phyloP scores from a whole-genome alignment of 257 asterid genomes.

The Solanum chaucha region DNA sequence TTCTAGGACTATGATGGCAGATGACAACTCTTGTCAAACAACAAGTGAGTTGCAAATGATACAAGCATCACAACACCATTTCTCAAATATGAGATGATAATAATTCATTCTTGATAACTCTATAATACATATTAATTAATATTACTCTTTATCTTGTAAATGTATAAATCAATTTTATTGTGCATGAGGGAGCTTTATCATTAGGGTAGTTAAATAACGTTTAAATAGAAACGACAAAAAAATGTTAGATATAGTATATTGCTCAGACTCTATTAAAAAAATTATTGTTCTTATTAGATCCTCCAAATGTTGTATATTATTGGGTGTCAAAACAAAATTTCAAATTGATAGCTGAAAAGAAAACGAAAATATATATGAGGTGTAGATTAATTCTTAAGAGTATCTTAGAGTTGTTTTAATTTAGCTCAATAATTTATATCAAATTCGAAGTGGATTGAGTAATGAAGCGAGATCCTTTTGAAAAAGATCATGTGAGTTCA shows the following conservation, averaged over 20 bases:
- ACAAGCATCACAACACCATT: conserved; percentile 61
- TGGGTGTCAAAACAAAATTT: accelerated
- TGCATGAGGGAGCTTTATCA: not conserved
- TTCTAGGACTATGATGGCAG: conserved; percentile 46
- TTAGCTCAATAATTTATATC: not conserved
- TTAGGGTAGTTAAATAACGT: not conserved
- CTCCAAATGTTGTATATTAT: not conserved
- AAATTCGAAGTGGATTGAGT: not conserved
- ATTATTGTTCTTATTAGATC: not conserved
- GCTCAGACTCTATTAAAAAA: not conserved
- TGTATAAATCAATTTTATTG: not conserved
- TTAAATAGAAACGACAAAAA: not conserved
- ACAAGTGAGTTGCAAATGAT: conserved; percentile 58
- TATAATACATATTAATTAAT: not conserved
- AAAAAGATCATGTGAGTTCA: not conserved
- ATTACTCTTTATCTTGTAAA: not conserved
- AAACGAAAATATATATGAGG: not conserved
- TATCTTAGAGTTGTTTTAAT: not conserved
- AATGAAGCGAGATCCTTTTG: not conserved
- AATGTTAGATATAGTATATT: not conserved
- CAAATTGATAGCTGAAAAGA: not conserved
- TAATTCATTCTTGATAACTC: not conserved
- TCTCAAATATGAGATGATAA: conserved; percentile 42
- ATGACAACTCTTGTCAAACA: conserved; percentile 68
- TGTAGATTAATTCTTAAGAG: not conserved